Percentiles rank a stretch among this genome's conserved stretches.
Conservation (phyloP, 2,329 filamentous ascomycete genomes). For the Myotisia sp. region DNA sequence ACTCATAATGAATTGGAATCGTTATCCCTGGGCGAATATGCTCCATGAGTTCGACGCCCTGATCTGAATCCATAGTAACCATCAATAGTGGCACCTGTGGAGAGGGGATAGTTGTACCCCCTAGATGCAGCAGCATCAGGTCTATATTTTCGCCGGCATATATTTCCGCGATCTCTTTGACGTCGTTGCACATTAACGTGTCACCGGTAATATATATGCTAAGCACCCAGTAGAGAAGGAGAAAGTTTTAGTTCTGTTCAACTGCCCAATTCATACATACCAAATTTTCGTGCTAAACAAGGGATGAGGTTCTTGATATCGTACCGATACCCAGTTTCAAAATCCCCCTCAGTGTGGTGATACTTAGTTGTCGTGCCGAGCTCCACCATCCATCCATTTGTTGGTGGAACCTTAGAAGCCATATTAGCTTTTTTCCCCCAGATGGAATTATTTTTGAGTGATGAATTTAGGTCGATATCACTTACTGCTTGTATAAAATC, state of each 20-base stretch:
- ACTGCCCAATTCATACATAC: not conserved
- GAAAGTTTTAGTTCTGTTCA: too few species aligned
- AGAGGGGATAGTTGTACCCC: slow-evolving; percentile 50
- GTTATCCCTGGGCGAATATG: slow-evolving; percentile 47
- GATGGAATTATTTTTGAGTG: not conserved
- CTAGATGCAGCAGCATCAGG: slow-evolving; percentile 52
- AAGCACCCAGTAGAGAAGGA: too few species aligned
- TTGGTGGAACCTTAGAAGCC: slow-evolving; percentile 42
- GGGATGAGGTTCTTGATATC: not conserved
- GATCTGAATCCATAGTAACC: slow-evolving; percentile 54
- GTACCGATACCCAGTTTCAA: slow-evolving; percentile 37
- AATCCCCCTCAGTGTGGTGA: slow-evolving; percentile 13
- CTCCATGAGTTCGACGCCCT: slow-evolving; percentile 46
- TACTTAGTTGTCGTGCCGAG: slow-evolving; percentile 34
- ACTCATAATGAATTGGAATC: slow-evolving; percentile 49
- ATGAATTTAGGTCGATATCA: slow-evolving; percentile 8
- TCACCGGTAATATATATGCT: slow-evolving; percentile 53
- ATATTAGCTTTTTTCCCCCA: slow-evolving; percentile 12
- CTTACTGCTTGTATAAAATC: slow-evolving; percentile 33
- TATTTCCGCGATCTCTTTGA: slow-evolving; percentile 45
- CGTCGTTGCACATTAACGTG: slow-evolving; percentile 48
- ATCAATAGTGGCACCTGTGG: slow-evolving; percentile 46
- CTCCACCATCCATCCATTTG: slow-evolving; percentile 54
- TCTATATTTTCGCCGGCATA: slow-evolving; percentile 44
- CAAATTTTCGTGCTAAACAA: not conserved